Conservation (phyloP, 1,139 yeast genomes). For the Candida pseudoviswanathii region DNA sequence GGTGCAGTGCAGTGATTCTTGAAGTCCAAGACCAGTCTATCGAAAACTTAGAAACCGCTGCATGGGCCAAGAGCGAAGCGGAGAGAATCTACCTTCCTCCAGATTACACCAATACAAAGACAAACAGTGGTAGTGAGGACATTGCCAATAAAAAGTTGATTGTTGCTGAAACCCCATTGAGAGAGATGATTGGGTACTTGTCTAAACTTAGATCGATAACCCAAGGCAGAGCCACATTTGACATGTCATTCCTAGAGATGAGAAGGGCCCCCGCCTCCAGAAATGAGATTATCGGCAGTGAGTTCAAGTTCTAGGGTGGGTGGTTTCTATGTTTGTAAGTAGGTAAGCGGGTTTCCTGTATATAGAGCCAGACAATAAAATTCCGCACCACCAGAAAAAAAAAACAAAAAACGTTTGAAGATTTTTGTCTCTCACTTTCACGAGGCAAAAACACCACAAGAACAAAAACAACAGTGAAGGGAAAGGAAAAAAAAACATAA, state of each 20-base stretch:
- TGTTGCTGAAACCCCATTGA: slow-evolving; percentile 77
- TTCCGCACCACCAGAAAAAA: neutral
- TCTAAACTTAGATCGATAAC: slow-evolving; percentile 78
- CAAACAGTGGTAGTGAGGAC: slow-evolving; percentile 17
- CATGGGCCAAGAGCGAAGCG: slow-evolving; percentile 54
- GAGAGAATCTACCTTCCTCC: slow-evolving; percentile 58
- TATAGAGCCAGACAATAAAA: slow-evolving; percentile 3
- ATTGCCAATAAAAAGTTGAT: slow-evolving; percentile 54
- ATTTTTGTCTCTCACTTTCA: neutral
- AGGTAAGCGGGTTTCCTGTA: slow-evolving; percentile 5
- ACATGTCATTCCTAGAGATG: slow-evolving; percentile 79
- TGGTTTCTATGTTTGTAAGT: too few species aligned
- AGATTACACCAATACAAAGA: slow-evolving; percentile 45
- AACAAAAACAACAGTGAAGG: slow-evolving; percentile 5
- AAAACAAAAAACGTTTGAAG: neutral
- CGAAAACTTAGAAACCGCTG: slow-evolving; percentile 37
- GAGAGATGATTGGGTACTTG: slow-evolving; percentile 89
- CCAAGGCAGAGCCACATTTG: slow-evolving; percentile 85
- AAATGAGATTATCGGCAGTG: slow-evolving; percentile 23
- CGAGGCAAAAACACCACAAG: slow-evolving; percentile 2
- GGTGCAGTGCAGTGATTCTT: slow-evolving; percentile 71
- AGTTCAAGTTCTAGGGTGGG: slow-evolving; percentile 1
- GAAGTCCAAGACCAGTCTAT: slow-evolving; percentile 61
- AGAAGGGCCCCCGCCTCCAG: slow-evolving; percentile 56
- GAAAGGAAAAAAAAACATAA: neutral